Base-by-base conservation (phyloP, 2,329 filamentous ascomycete species). In the Scedosporium aurantiacum region DNA sequence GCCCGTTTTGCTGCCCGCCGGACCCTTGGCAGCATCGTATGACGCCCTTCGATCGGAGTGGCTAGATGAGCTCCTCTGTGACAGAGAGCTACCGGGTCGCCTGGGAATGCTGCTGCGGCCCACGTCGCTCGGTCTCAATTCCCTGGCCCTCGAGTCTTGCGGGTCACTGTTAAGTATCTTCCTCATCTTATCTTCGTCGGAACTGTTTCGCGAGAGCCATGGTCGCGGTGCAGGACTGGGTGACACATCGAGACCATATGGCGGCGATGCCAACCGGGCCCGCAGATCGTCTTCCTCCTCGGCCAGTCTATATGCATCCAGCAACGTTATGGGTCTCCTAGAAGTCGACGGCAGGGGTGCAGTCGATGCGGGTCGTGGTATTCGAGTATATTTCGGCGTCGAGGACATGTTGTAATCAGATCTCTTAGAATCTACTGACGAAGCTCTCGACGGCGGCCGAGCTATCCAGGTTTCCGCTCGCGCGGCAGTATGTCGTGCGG, bases 221-320 rank as follows among this genome's bases (percentile, higher is more conserved):
- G 72, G 67, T 37, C 79, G 71, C 1, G 79, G 79, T 1, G 79
- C 79, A 0, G 79, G 79, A 61, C 79, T 82, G 1, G 79, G 79
- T 1, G 79, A 81, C 18, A 74, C 79, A 63, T 77, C 75, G 68
- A 66, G 63, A 28, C 69, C 65, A n/a, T 60, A 54, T 10, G 64
- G 62, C 14, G 66, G 32, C 32, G 32, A 37, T 12, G 32, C 32
- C 32, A 37, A 12, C 32, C 32, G 63, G 10, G 60, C 32, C 23
- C 54, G 54, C 10, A 32, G 10, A 5, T 68, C 68, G 41, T 66
- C 68, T 59, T 73, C 73, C 40, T 66, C 66, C 41, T 67, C 69
- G 4, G 71, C 74, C 47, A 70, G 62, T 54, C 61, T 67, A 65
- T 74, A 78, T 5, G 78, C 78, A 52, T 81, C 78, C 16, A 70